Evolutionary conservation across 2,329 filamentous ascomycete species (phyloP).

Genomic region (Emmonsia crescens): DNA sequence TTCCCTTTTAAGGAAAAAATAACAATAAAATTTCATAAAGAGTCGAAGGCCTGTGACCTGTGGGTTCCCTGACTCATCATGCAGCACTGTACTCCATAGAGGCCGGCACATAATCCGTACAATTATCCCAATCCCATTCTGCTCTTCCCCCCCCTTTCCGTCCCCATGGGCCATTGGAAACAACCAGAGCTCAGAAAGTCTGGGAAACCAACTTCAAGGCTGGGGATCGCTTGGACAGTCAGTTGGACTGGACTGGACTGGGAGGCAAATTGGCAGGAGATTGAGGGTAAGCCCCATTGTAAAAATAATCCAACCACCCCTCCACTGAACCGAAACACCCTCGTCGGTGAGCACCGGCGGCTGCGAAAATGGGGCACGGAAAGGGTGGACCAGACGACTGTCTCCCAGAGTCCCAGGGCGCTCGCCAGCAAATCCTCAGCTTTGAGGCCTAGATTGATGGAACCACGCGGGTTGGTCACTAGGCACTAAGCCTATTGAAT

Average conservation of each 20-base stretch:
- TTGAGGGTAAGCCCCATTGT: neutral
- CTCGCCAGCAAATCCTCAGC: neutral
- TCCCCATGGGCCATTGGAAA: neutral
- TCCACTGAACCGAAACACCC: neutral
- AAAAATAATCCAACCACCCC: neutral
- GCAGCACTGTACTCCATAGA: neutral
- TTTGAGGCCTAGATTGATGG: neutral
- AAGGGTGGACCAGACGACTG: neutral
- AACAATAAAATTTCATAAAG: neutral
- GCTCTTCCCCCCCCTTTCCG: neutral
- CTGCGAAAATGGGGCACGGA: neutral
- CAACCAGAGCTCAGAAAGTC: neutral
- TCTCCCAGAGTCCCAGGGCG: neutral
- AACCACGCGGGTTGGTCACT: neutral
- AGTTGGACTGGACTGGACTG: too few relatives aligned
- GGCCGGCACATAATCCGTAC: neutral
- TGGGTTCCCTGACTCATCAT: neutral
- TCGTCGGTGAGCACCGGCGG: neutral
- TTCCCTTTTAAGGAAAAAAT: neutral
- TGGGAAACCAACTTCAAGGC: neutral
- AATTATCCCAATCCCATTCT: neutral
- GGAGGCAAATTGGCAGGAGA: neutral
- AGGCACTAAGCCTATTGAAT: neutral
- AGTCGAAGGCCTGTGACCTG: neutral
- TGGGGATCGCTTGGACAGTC: neutral